Percentiles rank a stretch among this genome's conserved stretches.
phyloP scores from a whole-genome alignment of 1,284 basidiomycete genomes.

The Takashimella koratensis region DNA sequence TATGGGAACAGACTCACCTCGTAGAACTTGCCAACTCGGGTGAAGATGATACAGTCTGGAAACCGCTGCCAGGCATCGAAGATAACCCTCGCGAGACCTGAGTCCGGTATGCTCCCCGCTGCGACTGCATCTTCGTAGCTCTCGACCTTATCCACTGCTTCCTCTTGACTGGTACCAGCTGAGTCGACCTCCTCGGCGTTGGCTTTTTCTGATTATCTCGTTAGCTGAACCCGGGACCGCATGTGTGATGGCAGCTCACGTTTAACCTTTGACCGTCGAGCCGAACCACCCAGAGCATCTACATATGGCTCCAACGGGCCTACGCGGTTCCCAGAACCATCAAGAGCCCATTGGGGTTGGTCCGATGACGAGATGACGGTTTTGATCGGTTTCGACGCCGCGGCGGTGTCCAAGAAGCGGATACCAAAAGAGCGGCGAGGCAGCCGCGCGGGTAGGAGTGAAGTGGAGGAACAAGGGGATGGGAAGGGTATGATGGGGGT shows the following conservation, averaged over 20 bases:
- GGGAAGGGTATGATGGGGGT: not conserved
- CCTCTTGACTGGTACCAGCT: too few relatives aligned
- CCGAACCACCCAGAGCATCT: not conserved
- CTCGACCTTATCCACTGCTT: constrained; percentile 8
- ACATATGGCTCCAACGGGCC: not conserved
- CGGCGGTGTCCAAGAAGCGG: too few relatives aligned
- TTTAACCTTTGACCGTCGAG: too few relatives aligned
- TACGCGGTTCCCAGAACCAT: not conserved
- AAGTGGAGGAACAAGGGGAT: not conserved
- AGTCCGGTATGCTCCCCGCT: constrained; percentile 32
- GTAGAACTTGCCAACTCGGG: constrained; percentile 90
- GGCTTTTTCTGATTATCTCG: too few relatives aligned
- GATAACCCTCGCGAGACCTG: constrained; percentile 63
- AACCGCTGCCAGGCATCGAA: constrained; percentile 68
- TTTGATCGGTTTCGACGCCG: not conserved
- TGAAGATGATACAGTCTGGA: constrained; percentile 82
- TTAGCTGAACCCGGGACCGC: too few relatives aligned
- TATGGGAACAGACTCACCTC: constrained; percentile 58
- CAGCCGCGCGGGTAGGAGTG: too few relatives aligned
- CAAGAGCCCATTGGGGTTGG: not conserved
- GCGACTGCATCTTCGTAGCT: constrained; percentile 19
- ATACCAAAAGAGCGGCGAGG: too few relatives aligned
- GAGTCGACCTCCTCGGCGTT: too few relatives aligned
- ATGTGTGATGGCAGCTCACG: too few relatives aligned
- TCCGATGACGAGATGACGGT: not conserved